Evolutionary conservation across 495 filamentous ascomycete species (phyloP), one percentile per base, ranked within the genome.

Genomic region (Xanthoparmelia taractica): DNA sequence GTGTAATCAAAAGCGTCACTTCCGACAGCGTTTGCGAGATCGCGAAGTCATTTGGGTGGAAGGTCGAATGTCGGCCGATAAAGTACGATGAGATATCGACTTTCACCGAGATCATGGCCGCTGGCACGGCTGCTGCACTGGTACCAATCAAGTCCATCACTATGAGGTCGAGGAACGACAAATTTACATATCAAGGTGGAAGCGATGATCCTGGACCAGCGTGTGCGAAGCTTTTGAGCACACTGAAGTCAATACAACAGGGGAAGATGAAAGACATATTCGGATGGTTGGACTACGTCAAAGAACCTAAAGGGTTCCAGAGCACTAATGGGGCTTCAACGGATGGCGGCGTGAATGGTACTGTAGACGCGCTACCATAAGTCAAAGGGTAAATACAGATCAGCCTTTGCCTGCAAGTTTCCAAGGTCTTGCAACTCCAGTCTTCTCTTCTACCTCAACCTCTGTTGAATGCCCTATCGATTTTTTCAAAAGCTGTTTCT

Each of bases 81-180:
- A 82, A 83, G 65, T 93, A 93, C 73, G 79, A 83, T n/a, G 93
- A 98, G 66, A 77, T 97, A 12, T 71, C 75, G 18, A 71, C 75
- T 10, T 97, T 97, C 75, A 79, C 78, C 54, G 94, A 98, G 73
- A 85, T 98, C 25, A 82, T 96, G 75, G 94, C 93, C 5, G 91
- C 90, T 1, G 94, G 94, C 0, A 98, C 94, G 1, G 94, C 94
- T 7, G 94, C 93, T 0, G 89, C 91, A 1, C 77, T 98, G 50
- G 91, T 97, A 13, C 94, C 94, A 1, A 90, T 98, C 70, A 85
- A 85, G 59, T 92, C 87, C 57, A 96, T 98, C 66, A 90, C 88
- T 2, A 85, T 88, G 71, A 81, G 79, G 66, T 83, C 81, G 6
- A 80, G 70, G 13, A 73, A 76, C n/a, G 87, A 92, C 65, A 88